Evolutionary conservation across 495 filamentous ascomycete genomes (phyloP).

Genomic region (Tuber aestivum): DNA sequence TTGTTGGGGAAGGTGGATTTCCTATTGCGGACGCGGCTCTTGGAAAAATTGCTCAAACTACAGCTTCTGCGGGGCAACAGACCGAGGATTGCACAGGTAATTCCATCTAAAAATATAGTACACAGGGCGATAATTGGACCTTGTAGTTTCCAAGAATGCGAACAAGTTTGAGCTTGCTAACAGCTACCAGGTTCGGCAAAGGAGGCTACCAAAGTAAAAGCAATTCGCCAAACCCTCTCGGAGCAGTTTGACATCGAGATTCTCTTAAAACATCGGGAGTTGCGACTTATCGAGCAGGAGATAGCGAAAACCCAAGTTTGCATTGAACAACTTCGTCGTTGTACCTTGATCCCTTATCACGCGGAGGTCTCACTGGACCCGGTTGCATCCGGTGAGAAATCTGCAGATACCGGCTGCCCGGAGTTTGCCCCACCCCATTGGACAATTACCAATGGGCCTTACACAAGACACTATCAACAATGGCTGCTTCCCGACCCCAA

Average conservation of each 20-base stretch:
- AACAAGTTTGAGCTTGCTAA: not conserved
- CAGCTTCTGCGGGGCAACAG: slow-evolving; percentile 1
- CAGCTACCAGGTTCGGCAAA: not conserved
- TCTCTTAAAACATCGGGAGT: slow-evolving; percentile 85
- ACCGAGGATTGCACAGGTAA: slow-evolving; percentile 1
- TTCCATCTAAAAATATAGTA: slow-evolving; percentile 31
- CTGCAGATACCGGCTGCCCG: slow-evolving; percentile 41
- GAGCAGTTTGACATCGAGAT: slow-evolving; percentile 87
- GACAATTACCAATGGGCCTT: slow-evolving; percentile 85
- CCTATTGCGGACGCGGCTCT: not conserved
- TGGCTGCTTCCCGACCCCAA: slow-evolving; percentile 86
- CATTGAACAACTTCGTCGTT: slow-evolving; percentile 90
- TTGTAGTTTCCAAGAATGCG: not conserved
- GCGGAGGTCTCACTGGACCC: slow-evolving; percentile 47
- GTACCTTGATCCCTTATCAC: slow-evolving; percentile 75
- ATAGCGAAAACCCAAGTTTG: slow-evolving; percentile 91
- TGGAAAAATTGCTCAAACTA: not conserved
- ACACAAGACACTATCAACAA: slow-evolving; percentile 84
- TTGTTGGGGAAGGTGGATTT: not conserved
- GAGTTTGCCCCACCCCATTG: slow-evolving; percentile 67
- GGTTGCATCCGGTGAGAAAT: slow-evolving; percentile 17
- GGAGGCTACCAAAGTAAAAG: slow-evolving; percentile 26
- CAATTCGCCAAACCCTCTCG: slow-evolving; percentile 66
- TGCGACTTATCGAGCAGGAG: slow-evolving; percentile 91
- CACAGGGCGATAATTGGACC: slow-evolving; percentile 9